These are phyloP conservation scores for Aristolochia californica DNA, from an alignment of 164 flowering plant genomes.

Conservation along the genomic window DNA sequence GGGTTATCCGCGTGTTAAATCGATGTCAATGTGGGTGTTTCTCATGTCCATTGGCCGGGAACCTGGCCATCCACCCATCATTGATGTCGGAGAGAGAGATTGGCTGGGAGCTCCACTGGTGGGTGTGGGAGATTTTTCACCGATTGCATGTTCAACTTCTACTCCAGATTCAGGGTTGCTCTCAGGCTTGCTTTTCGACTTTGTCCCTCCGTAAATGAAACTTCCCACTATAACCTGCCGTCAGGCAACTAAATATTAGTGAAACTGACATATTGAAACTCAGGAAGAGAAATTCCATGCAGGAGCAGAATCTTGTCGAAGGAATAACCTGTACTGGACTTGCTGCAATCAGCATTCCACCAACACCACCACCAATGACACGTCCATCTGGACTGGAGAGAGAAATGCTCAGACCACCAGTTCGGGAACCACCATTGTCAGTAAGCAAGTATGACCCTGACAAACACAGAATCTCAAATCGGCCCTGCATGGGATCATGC, in stretches of 20 bases:
- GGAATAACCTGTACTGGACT: slow-evolving; percentile 72
- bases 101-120: slow-evolving; percentile 20
- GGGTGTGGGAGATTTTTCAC: slow-evolving; percentile 28
- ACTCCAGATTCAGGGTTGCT: slow-evolving; percentile 18
- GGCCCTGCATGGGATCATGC: slow-evolving; percentile 39
- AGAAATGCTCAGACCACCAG: slow-evolving; percentile 69
- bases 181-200: slow-evolving; percentile 29
- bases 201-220: slow-evolving; percentile 36
- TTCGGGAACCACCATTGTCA: slow-evolving; percentile 45
- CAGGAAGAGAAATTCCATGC: too few species aligned
- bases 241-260: not conserved
- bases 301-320: not conserved
- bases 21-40: slow-evolving; percentile 48
- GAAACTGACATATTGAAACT: not conserved
- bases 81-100: slow-evolving; percentile 18
- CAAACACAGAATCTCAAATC: slow-evolving; percentile 74
- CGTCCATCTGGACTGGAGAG: slow-evolving; percentile 88
- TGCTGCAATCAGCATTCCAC: slow-evolving; percentile 79
- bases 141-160: slow-evolving; percentile 19
- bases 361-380: slow-evolving; percentile 88
- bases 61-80: slow-evolving; percentile 41
- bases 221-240: slow-evolving; percentile 62
- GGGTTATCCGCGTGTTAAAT: slow-evolving; percentile 61
- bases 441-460: slow-evolving; percentile 68
- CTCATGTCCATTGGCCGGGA: slow-evolving; percentile 41